A percentile compares a stretch with the other conserved stretches of the same genome.
Conservation (phyloP, 2,329 filamentous ascomycete species). For the Sporothrix mexicana region DNA sequence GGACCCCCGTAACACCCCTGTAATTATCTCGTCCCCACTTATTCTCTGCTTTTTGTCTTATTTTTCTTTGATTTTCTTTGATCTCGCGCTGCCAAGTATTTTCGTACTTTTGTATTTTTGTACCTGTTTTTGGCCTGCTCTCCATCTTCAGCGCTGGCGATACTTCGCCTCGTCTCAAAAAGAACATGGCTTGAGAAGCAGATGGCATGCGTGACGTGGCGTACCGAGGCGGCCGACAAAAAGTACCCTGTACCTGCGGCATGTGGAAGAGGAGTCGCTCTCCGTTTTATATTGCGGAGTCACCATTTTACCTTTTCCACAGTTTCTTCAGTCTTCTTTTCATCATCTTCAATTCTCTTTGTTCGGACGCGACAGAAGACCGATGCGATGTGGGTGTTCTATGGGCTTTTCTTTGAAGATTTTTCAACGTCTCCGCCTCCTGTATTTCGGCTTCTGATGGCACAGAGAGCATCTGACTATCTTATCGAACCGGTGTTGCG, state of each 20-base stretch:
- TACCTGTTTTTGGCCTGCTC: not conserved
- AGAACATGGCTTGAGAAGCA: not conserved
- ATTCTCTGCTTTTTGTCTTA: not conserved
- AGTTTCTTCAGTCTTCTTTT: not conserved
- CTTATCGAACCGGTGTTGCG: not conserved
- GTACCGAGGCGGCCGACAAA: not conserved
- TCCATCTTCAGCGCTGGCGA: not conserved
- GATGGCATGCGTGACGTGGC: not conserved
- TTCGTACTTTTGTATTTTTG: no score
- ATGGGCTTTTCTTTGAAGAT: constrained; percentile 7
- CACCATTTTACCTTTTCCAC: not conserved
- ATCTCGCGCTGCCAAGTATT: no score
- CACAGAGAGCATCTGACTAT: no score
- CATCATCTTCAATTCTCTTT: not conserved
- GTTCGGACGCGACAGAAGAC: not conserved
- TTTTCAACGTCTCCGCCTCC: not conserved
- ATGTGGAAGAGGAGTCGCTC: no score
- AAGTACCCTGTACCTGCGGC: constrained; percentile 12
- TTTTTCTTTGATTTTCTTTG: not conserved
- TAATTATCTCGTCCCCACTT: constrained; percentile 26
- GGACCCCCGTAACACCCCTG: constrained; percentile 23
- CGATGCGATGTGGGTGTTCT: not conserved
- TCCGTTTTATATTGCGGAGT: constrained; percentile 5
- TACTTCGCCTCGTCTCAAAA: not conserved
- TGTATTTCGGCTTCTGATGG: not conserved